These are phyloP conservation scores for Ramularia endophylla DNA, from an alignment of 2,329 filamentous ascomycete genomes.

Conservation along the genomic window DNA sequence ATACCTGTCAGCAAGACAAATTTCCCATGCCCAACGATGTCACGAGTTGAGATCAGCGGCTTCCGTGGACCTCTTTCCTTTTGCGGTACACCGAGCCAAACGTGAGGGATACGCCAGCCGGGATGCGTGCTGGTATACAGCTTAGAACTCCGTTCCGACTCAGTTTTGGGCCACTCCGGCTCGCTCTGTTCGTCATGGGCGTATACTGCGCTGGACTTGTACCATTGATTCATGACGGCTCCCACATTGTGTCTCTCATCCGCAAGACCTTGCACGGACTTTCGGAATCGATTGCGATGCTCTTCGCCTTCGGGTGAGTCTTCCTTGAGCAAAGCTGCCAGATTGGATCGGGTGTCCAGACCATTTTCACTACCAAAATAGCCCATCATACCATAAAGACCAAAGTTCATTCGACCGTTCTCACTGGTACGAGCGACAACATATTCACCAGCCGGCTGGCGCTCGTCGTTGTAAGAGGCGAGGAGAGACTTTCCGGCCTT, in stretches of 20 bases:
- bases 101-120: constrained; percentile 55
- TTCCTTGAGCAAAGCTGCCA: constrained; percentile 19
- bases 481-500: constrained; percentile 19
- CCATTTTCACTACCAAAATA: constrained; percentile 15
- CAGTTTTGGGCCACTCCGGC: constrained; percentile 20
- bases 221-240: constrained; percentile 51
- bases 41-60: constrained; percentile 51
- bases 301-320: constrained; percentile 35
- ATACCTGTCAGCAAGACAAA: constrained; percentile 44
- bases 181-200: constrained; percentile 34
- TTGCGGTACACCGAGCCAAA: constrained; percentile 44
- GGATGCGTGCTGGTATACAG: constrained; percentile 45
- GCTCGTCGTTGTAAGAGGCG: constrained; percentile 26
- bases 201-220: constrained; percentile 37
- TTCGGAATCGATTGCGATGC: constrained; percentile 24
- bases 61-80: constrained; percentile 40
- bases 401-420: constrained; percentile 3
- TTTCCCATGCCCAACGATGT: constrained; percentile 51
- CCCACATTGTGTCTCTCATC: constrained; percentile 45
- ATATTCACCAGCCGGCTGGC: constrained; percentile 24
- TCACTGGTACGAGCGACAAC: constrained; percentile 2
- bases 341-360: constrained; percentile 9
- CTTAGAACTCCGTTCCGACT: constrained; percentile 35
- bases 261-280: constrained; percentile 10
- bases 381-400: constrained; percentile 8